phyloP scores from a whole-genome alignment of 2,329 filamentous ascomycete species.

The Ceratocystis cubensis region DNA sequence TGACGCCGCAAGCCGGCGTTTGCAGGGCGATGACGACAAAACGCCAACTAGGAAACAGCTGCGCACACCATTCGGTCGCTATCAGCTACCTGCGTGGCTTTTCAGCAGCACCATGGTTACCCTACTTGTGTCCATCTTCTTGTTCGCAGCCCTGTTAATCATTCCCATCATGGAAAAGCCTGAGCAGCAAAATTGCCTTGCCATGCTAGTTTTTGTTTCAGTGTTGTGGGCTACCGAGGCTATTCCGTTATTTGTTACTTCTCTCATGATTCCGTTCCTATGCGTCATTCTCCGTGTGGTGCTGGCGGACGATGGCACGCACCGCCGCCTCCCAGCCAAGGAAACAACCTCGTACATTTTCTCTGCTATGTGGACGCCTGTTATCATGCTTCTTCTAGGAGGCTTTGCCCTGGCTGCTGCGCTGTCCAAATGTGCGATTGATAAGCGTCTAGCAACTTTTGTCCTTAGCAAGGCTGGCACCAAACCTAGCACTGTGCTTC shows the following conservation, averaged over 20 bases:
- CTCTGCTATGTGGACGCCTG: constrained; percentile 95
- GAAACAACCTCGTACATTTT: constrained; percentile 76
- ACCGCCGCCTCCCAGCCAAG: constrained; percentile 62
- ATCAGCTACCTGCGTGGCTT: constrained; percentile 68
- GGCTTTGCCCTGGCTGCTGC: constrained; percentile 94
- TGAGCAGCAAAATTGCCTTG: constrained; percentile 92
- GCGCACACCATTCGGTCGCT: constrained; percentile 64
- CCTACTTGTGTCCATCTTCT: constrained; percentile 53
- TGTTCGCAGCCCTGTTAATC: constrained; percentile 64
- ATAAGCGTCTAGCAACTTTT: constrained; percentile 92
- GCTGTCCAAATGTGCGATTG: constrained; percentile 92
- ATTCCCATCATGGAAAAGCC: constrained; percentile 72
- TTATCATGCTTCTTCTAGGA: constrained; percentile 94
- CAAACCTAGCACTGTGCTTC: constrained; percentile 69
- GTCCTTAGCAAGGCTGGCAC: constrained; percentile 94
- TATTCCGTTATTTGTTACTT: constrained; percentile 93
- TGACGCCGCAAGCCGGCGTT: constrained; percentile 52
- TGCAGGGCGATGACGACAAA: constrained; percentile 75
- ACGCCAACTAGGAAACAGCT: constrained; percentile 52
- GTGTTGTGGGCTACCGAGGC: constrained; percentile 96
- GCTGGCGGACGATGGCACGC: constrained; percentile 55
- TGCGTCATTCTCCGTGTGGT: constrained; percentile 79
- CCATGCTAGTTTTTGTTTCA: constrained; percentile 86
- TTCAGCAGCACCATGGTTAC: constrained; percentile 70
- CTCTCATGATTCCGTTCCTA: constrained; percentile 83